Base-by-base conservation (phyloP, 441 rosid species). In the Erodium trifolium region DNA sequence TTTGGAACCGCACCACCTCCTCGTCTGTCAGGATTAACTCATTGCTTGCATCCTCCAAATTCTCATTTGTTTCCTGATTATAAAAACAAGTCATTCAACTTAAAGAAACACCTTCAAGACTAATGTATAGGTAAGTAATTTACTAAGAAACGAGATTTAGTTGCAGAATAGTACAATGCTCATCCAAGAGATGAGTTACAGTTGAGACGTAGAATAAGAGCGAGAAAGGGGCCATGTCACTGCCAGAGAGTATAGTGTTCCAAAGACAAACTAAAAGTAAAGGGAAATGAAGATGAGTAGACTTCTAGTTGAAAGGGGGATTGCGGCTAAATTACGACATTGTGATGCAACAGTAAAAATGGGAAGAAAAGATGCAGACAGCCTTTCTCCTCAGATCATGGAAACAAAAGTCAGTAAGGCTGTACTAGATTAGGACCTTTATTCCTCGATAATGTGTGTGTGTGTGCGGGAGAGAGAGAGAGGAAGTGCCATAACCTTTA, bases 11-110 rank as follows among this genome's bases (percentile, higher is more conserved):
- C 1, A 91, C 86, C 8, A 88, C 79, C 29, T 91, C 97, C 77
- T 93, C 91, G 70, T 93, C 97, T 0, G 98, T 86, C 53, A 93
- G 91, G 69, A 93, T 91, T 82, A 91, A 75, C 79, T 93, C 97
- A 57, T 89, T 91, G 68, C 93, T 77, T 2, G 94, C 98, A 76
- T 93, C 98, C 78, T 89, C 97, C 63, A 91, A 77, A 77, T 89
- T 93, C 1, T 93, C 94, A 55, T 86, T 87, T 64, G 87, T 78
- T 71, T 93, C 96, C 97, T 91, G 75, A 41, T 6, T 6, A 72
- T 23, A 39, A 5, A 45, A 34, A 37, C 1, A 9, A 67, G 55
- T 43, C 39, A 73, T 17, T 13, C 1, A 53, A 53, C 60, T 53
- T 53, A 53, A 53, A 11, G 60, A 53, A 16, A 53, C n/a, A 13